Evolutionary conservation across 2,329 filamentous ascomycete genomes (phyloP), one percentile per base, ranked within the genome.

Genomic region (Thielaviopsis euricoi): DNA sequence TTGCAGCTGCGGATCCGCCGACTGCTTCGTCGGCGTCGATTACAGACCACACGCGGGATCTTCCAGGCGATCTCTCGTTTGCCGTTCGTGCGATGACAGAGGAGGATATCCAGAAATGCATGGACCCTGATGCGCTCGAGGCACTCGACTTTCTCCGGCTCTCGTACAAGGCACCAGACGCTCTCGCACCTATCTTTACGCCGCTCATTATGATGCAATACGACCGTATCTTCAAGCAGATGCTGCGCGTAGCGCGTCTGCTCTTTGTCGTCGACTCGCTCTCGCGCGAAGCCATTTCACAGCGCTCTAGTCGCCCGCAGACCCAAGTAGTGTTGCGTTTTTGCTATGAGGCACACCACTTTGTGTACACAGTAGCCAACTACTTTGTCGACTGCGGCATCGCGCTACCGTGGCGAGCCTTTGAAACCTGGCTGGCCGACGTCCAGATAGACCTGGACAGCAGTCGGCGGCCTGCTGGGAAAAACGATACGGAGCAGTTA

Each of bases 61-160:
- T 89, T 1, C 85, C 85, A 0, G 85, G 86, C 0, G 81, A 84
- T 23, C 70, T 90, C 29, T 87, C 83, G 68, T 97, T 98, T 67
- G 82, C 87, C 0, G 85, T 98, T 23, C 85, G 93, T 43, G 85
- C 91, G 63, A 76, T 97, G 61, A 78, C 83, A 0, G 76, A 82
- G 7, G 83, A 85, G 52, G 89, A 96, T 64, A 87, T 95, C 53
- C 81, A 89, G 56, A 82, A 79, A 61, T 91, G 89, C 68, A 83
- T 94, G 76, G 81, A 97, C 64, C 83, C 89, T 0, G 79, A 87
- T 66, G 86, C 85, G 0, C 77, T 97, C 19, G 83, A 91, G 66
- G 93, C 93, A 0, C 75, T 97, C n/a, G 93, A 97, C 69, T 97
- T 98, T 65, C 74, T 98, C 17, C 82, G 88, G 1, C 73, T 98